Evolutionary conservation across 176 grass and related monocot genomes (phyloP), one percentile per base, ranked within the genome.

Genomic region (Avena sativa): DNA sequence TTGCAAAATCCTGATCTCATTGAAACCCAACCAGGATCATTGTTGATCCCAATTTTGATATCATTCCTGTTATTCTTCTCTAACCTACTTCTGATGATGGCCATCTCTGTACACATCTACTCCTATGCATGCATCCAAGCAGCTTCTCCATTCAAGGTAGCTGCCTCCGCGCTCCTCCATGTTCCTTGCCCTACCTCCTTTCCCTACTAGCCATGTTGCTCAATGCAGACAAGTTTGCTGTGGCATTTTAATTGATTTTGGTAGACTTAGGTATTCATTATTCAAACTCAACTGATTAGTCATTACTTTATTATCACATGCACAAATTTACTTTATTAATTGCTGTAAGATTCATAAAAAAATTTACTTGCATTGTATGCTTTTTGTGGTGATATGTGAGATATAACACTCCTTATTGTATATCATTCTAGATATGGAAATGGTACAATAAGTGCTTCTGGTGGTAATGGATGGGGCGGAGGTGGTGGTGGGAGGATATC

Each of bases 401-500:
- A 66, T 79, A 34, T 47, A 61, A 83, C 21, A 65, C 28, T 79
- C 36, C 51, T 74, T 72, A 73, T 85, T 90, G 70, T 52, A 30
- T 79, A 64, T 53, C 17, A 71, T 85, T 89, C 63, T 89, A 98
- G 96, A 88, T 92, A 86, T 78, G 97, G 97, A 82, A 96, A 93
- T 90, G 97, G 97, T 62, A 93, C 87, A n/a, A 94, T 99, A 83
- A 96, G 97, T 96, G 92, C 97, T 87, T 83, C 64, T 44, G 97
- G 97, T 85, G 97, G 97, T 56, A 88, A 85, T 93, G 97, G 97
- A 89, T 99, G 93, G 92, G 94, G 94, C 78, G 97, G 97, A 12
- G 97, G 97, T 3, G 92, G 97, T 69, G 97, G 97, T 58, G 97
- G 97, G 53, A 94, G 97, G 66, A 94, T 99, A 84, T 94, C 97